These are phyloP conservation scores for Raffaelea deltoideospora DNA, from an alignment of 2,329 filamentous ascomycete species.

Conservation along the genomic window DNA sequence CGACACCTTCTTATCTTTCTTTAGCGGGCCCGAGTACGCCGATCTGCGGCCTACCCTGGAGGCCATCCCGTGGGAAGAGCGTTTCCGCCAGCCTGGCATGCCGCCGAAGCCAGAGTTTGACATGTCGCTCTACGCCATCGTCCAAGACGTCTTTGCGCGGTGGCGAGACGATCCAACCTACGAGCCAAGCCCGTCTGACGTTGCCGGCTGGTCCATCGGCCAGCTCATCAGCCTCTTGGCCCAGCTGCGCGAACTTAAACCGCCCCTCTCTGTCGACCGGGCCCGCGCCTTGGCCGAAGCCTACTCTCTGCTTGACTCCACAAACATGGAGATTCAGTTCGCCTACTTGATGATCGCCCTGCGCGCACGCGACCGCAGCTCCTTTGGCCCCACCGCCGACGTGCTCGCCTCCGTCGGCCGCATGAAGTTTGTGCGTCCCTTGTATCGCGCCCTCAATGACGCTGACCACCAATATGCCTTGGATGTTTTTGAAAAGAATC, in stretches of 20 bases:
- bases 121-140: slow-evolving; percentile 70
- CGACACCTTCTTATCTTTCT: slow-evolving; percentile 73
- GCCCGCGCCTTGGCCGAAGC: slow-evolving; percentile 57
- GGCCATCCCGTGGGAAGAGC: slow-evolving; percentile 74
- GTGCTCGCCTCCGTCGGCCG: slow-evolving; percentile 70
- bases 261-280: slow-evolving; percentile 46
- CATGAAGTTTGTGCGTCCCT: slow-evolving; percentile 92
- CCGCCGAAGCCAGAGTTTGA: slow-evolving; percentile 87
- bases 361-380: slow-evolving; percentile 51
- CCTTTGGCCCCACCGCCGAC: slow-evolving; percentile 56
- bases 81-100: slow-evolving; percentile 78
- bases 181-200: slow-evolving; percentile 51
- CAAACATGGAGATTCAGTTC: slow-evolving; percentile 74
- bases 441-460: slow-evolving; percentile 63
- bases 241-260: slow-evolving; percentile 51
- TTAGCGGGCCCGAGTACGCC: slow-evolving; percentile 48
- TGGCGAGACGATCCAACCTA: slow-evolving; percentile 58
- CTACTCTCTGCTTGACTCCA: slow-evolving; percentile 59
- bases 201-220: slow-evolving; percentile 64
- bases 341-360: slow-evolving; percentile 72
- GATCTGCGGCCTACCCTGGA: slow-evolving; percentile 49
- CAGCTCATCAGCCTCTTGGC: slow-evolving; percentile 89
- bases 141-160: slow-evolving; percentile 66
- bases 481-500: slow-evolving; percentile 73
- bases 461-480: slow-evolving; percentile 62